Conservation (phyloP, 331 rosid species). For the Malus hybrid region DNA sequence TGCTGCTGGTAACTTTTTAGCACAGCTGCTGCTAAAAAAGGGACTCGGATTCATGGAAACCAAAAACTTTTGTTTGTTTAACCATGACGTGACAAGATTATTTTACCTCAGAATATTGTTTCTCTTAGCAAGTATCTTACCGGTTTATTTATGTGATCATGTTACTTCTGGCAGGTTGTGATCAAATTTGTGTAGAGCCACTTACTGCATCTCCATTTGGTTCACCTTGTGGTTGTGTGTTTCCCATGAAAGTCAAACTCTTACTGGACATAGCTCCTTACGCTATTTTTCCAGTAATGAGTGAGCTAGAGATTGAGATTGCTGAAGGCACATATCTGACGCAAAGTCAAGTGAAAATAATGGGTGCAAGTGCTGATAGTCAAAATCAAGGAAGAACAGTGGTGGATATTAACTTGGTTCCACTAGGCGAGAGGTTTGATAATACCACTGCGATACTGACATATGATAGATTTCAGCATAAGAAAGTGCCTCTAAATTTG, state of each 20-base stretch:
- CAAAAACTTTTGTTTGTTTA: neutral
- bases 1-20: neutral
- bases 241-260: conserved; percentile 83
- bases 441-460: conserved; percentile 66
- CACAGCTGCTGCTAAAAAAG: neutral
- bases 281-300: conserved; percentile 69
- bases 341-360: conserved; percentile 91
- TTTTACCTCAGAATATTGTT: neutral
- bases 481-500: conserved; percentile 62
- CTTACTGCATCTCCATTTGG: conserved; percentile 76
- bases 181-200: conserved; percentile 73
- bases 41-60: neutral
- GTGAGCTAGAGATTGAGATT: conserved; percentile 76
- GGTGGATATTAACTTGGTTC: conserved; percentile 83
- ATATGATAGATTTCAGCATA: conserved; percentile 58
- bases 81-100: neutral
- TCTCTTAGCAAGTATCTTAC: conserved; percentile 1
- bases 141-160: conserved; percentile 4
- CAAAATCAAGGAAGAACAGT: conserved; percentile 67
- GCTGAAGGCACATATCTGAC: conserved; percentile 72
- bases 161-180: conserved; percentile 53
- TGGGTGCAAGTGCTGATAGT: conserved; percentile 84
- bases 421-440: conserved; percentile 86
- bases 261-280: conserved; percentile 67
- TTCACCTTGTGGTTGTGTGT: conserved; percentile 94